Base-by-base conservation (phyloP, 1,284 basidiomycete genomes). In the Malassezia globosa region DNA sequence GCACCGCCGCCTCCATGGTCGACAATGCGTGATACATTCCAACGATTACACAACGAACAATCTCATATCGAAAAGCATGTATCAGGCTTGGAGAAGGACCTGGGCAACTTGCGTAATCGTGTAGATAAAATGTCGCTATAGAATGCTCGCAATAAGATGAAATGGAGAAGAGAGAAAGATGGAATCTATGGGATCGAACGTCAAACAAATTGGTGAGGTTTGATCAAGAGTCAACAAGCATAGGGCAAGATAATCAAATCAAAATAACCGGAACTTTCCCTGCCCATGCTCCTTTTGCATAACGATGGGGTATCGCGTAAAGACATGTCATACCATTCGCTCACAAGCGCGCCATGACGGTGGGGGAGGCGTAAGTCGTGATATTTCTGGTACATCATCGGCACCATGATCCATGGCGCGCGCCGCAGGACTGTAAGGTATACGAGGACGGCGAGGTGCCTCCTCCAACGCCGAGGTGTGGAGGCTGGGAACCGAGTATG, bases 51-150 rank as follows among this genome's bases (percentile, higher is more conserved):
- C 13, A 2, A 14, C 14, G 44, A 43, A 33, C 50, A 52, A 31
- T 27, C 22, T 14, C 25, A 33, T 18, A 39, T 52, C 19, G 38
- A 42, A 35, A 19, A 37, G 4, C 23, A 27, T n/a, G 50, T 52
- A 5, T 25, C 45, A 5, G 11, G 11, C 26, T 35, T 52, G 18
- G 50, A 52, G 33, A 23, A 42, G 14, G 44, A 52, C 25, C 40
- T 52, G n/a, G 16, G 24, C 13, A 23, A 24, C 22, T 31, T 52
- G 26, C 46, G 41, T 7, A 36, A 22, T 18, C 50, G 50, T 8
- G 40, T 51, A 1, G 41, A 43, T 35, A 24, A 26, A 14, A 34
- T 43, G 41, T 33, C 41, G 23, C 41, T 41, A 41, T 41, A 29
- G 26, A 27, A 40, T 8, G 24, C 38, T 16, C 16, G 11, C 16